Evolutionary conservation across 257 asterid species (phyloP), one percentile per base, ranked within the genome.

Genomic region (Solanum paucissectum): DNA sequence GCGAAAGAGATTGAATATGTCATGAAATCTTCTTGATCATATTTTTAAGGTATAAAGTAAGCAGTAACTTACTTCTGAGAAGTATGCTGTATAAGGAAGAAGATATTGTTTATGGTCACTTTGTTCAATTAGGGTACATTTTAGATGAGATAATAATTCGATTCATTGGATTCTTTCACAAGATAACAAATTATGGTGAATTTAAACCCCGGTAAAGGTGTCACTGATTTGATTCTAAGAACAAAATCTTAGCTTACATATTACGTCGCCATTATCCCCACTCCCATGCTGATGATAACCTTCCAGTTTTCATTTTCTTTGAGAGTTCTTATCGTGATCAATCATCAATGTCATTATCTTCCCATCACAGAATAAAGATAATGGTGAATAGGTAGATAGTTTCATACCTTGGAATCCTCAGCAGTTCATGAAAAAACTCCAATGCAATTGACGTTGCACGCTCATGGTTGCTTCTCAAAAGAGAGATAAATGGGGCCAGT

Each of bases 381-480:
- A 82, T 49, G 44, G 32, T 20, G 86, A 82, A 49, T 20, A 9
- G 29, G 6, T 18, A 18, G 44, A 46, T 49, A 49, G 9, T 20
- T 32, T 32, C 87, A 29, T 91, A 94, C 98, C 99, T 83, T 52
- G 98, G 99, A 89, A 95, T 93, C 71, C 88, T 92, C 16, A 91
- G 95, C 87, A 96, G 89, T 89, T 96, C 99, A 73, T 92, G 94
- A 89, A 96, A 94, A 87, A 93, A 94, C 49, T 95, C 97, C 82
- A 96, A 86, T 18, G 93, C 98, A 44, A 90, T 69, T 21, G 89
- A 90, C n/a, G 95, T n/a, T 23, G 94, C 93, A 7, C 94, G 92
- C 83, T 89, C 92, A 83, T 94, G 93, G 90, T 93, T 94, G 90
- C 99, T 95, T 92, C 95, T 90, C 33, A 96, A 89, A 38, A 96